Percentiles rank a stretch among this genome's conserved stretches.
These are phyloP conservation scores for Fusarium torreyae DNA, from an alignment of 2,329 filamentous ascomycete species.

Conservation along the genomic window DNA sequence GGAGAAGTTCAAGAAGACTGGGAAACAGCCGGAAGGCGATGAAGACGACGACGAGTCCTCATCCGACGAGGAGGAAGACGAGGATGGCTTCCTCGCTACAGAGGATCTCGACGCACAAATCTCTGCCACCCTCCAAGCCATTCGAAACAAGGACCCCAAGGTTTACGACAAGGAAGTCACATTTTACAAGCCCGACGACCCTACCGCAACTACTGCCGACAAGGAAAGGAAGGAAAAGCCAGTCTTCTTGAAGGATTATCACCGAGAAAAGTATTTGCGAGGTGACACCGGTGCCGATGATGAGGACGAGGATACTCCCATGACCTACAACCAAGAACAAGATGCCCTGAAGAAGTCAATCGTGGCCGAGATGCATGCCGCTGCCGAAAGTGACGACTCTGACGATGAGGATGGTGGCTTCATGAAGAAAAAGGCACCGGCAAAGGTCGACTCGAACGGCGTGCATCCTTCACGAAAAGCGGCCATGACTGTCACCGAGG, in stretches of 20 bases:
- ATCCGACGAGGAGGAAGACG: conserved; percentile 88
- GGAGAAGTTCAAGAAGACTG: conserved; percentile 79
- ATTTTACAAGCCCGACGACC: conserved; percentile 80
- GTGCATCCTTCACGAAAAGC: conserved; percentile 70
- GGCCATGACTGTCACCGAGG: conserved; percentile 65
- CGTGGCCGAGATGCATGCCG: conserved; percentile 83
- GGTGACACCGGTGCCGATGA: conserved; percentile 75
- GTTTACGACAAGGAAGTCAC: conserved; percentile 86
- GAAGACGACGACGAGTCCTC: conserved; percentile 72
- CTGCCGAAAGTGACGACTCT: conserved; percentile 66
- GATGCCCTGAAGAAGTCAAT: conserved; percentile 84
- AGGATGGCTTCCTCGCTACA: conserved; percentile 89
- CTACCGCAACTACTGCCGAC: conserved; percentile 52
- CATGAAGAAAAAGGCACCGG: conserved; percentile 78
- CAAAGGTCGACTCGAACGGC: conserved; percentile 59
- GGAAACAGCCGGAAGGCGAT: conserved; percentile 54
- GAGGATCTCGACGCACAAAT: conserved; percentile 90
- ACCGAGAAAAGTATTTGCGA: conserved; percentile 87
- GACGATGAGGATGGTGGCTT: conserved; percentile 75
- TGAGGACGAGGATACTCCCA: conserved; percentile 69
- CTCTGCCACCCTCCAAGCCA: conserved; percentile 86
- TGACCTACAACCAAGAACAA: conserved; percentile 91
- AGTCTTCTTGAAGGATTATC: conserved; percentile 90
- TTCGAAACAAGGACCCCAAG: conserved; percentile 90
- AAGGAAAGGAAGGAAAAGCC: conserved; percentile 81